Base-by-base conservation (phyloP, 805 yeast species). In the Lipomyces spencermartinsiae region DNA sequence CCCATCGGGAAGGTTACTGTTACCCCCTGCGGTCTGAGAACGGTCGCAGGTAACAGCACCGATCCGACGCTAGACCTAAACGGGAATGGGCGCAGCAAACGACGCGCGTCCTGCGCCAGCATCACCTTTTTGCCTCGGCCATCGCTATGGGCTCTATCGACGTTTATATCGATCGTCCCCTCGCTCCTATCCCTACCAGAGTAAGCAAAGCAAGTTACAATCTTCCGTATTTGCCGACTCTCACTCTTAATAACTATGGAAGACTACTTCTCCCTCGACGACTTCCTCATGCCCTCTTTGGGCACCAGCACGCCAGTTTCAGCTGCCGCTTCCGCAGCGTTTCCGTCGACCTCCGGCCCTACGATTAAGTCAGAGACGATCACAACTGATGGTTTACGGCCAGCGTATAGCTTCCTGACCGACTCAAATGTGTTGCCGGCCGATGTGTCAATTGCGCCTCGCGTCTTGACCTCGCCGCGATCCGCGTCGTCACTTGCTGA, bases 51-150 rank as follows among this genome's bases (percentile, higher is more conserved):
- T 4, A 10, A 14, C 43, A 10, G 6, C 14, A 2, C 10, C 2
- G 9, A 5, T n/a, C 19, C 49, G 6, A 43, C 49, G 49, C 49
- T 43, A 43, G 49, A 16, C 1, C 51, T 1, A 9, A 49, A 57
- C 37, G 53, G 65, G 65, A 35, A 19, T 62, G 53, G 65, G 51
- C 58, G 46, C 51, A 16, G 9, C 58, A 5, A 12, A 8, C 37
- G 65, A 57, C 65, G 65, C 65, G 65, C 65, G 65, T 34, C 64
- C 64, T 46, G 34, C 22, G 51, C 58, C n/a, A 51, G 37, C 10
- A 9, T 19, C 59, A n/a, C 46, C 29, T 22, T 25, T 54, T 43
- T 37, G 29, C 19, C 33, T 12, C 46, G 33, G 25, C 25, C 37
- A 51, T 34, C 43, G 31, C 22, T 46, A 31, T 33, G 5, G 62